Evolutionary conservation across 768 basidiomycete genomes (phyloP), one percentile per base, ranked within the genome.

Genomic region (Grammothele lineata): DNA sequence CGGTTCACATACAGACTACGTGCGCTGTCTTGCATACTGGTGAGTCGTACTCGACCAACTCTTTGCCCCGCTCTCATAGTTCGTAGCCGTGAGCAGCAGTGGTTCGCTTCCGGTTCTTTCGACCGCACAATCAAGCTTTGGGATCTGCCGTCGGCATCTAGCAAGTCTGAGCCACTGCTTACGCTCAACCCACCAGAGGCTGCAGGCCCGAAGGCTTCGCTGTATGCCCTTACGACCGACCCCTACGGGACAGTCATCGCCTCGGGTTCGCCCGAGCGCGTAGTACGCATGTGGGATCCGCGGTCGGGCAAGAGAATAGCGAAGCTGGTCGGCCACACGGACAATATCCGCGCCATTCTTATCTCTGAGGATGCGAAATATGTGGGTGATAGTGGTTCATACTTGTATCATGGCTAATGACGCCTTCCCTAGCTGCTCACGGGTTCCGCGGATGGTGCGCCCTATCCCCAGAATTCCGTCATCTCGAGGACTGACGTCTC

Each of bases 311-410:
- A 85, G 59, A 74, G 87, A 36, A 83, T 68, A 62, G 82, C 85
- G 10, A 92, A 96, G 60, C 76, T 98, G 0, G 91, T 97, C 6
- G 95, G 95, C 0, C 95, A 99, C 63, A 95, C 95, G 0, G 96
- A 99, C 65, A 98, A 97, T 57, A 93, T 99, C 50, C 78, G 95
- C 8, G 81, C 91, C 4, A 86, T 97, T 36, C 65, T 94, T 18
- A 74, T 98, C 1, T 90, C 89, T 5, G 92, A 93, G 23, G 94
- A 97, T 64, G 83, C 90, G 19, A 79, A 80, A 80, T 92, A 92
- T 65, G 91, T 94, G 61, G 65, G 91, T 42, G 3, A 6, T 5
- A 11, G 30, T 71, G 2, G 36, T 21, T 35, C 37, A 47, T 11
- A 37, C 33, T 43, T 1, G 17, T n/a, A 0, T 32, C 37, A 47